Percentiles rank a stretch among this genome's conserved stretches.
phyloP scores from a whole-genome alignment of 768 basidiomycete genomes.

The Phlegmacium glaucopus region DNA sequence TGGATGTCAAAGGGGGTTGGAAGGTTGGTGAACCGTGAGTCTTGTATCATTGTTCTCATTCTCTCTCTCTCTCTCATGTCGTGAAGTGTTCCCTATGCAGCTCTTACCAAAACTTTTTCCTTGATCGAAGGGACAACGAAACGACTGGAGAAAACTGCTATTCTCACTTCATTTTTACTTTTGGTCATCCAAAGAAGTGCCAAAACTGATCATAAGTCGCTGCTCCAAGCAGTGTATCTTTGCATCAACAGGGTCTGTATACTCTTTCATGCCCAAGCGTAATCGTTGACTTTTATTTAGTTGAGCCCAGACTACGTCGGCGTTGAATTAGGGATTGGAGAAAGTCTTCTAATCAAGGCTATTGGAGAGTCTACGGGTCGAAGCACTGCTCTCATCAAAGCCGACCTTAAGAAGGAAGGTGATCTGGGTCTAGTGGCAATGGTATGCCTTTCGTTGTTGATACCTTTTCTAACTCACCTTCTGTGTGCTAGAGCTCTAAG shows the following conservation, averaged over 20 bases:
- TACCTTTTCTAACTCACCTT: neutral
- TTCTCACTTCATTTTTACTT: constrained; percentile 85
- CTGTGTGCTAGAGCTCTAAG: constrained; percentile 71
- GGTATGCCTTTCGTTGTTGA: constrained; percentile 41
- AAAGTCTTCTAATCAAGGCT: constrained; percentile 90
- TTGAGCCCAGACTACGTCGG: constrained; percentile 94
- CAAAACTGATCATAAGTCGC: constrained; percentile 64
- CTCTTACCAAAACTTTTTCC: constrained; percentile 83
- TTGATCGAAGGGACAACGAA: constrained; percentile 94
- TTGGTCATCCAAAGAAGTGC: constrained; percentile 87
- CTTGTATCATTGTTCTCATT: neutral
- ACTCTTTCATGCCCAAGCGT: neutral
- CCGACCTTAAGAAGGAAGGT: constrained; percentile 91
- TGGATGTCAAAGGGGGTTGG: constrained; percentile 83
- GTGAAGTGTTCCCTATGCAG: constrained; percentile 87
- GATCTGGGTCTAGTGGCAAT: constrained; percentile 97
- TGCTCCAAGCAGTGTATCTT: constrained; percentile 89
- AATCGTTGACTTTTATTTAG: constrained; percentile 35
- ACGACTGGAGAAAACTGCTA: constrained; percentile 85
- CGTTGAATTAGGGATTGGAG: constrained; percentile 94
- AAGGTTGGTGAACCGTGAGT: constrained; percentile 80
- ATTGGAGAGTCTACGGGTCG: constrained; percentile 96
- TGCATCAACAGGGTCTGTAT: constrained; percentile 89
- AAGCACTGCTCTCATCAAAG: constrained; percentile 75
- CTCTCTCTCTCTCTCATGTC: neutral